Base-by-base conservation (phyloP, 2,329 filamentous ascomycete genomes). In the Periconia sp. region DNA sequence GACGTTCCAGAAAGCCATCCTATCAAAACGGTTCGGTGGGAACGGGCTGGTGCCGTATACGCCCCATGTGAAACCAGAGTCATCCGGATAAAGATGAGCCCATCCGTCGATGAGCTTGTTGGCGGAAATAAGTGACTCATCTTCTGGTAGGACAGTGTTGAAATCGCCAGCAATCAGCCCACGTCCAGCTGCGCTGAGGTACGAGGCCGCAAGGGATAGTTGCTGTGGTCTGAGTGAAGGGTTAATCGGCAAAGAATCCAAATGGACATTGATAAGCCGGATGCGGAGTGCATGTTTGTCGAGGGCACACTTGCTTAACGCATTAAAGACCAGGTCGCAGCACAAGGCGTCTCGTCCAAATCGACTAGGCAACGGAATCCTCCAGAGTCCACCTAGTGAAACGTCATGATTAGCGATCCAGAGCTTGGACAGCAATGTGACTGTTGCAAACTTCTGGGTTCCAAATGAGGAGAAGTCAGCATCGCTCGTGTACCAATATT, bases 91-190 rank as follows among this genome's bases (percentile, higher is more conserved):
- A 14, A 53, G 35, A 41, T 31, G 17, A 15, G 20, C n/a, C 53
- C 53, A 53, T 23, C 49, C 49, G 30, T 55, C 53, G 11, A 52
- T 50, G 17, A 55, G 41, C 11, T 45, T 37, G 50, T 55, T 55
- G 18, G n/a, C 31, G 20, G 44, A 37, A 31, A 52, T 23, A 23
- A 52, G 37, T 5, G 14, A 31, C 9, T 52, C 41, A 30, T 53
- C 49, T 43, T 55, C 49, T 15, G 53, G 53, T 19, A 55, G 45
- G 18, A 55, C 53, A 30, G 53, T 45, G 43, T 53, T 55, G 49
- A 52, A 55, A 23, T 55, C 53, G 30, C 53, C 53, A 41, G 53
- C 49, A 11, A 55, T 37, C 7, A 53, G 45, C 15, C 53, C 53
- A 49, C 41, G 30, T 18, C 23, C 45, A 17, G 53, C 45, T 17